Base-by-base conservation (phyloP, 169 alveolate genomes). In the Cryptosporidium baileyi region DNA sequence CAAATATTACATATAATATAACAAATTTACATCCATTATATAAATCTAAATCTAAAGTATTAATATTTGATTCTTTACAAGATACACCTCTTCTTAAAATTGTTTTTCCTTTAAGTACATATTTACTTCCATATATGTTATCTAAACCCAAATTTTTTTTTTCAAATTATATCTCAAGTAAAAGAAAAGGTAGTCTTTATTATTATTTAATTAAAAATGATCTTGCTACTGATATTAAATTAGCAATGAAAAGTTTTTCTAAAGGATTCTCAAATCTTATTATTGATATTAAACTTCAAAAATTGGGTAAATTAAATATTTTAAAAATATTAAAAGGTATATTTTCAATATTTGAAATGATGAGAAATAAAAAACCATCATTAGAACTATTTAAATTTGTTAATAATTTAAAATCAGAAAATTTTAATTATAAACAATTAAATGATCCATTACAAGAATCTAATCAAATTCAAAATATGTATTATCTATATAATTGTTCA, bases 261-360 rank as follows among this genome's bases (percentile, higher is more conserved):
- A 44, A 11, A 9, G 63, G 63, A 11, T 34, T 45, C n/a, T 65
- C 40, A 7, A 28, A 51, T 44, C 36, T 65, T 13, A 2, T 43
- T 8, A 30, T 65, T 26, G 63, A 65, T 11, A 19, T 65, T 45
- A 5, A 1, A 11, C 22, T 65, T n/a, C 61, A 26, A 6, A 65
- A 30, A 15, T n/a, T 24, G 19, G 40, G 61, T 15, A 44, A 65
- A 24, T 24, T 34, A 1, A 26, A 26, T 4, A 19, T 65, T 9
- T 22, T 65, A 22, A 54, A 65, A 22, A 51, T 65, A 7, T 13
- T 65, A 44, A 19, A 26, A 51, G 63, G 81, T 51, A 34, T 65
- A 7, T 65, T 65, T 44, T 65, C 81, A 26, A 62, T 65, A 26
- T 47, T 65, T n/a, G 81, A 65, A 9, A 65, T 65, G 81, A 65